Conservation (phyloP, 352 stramenopile genomes). For the Globisporangium radiosum region DNA sequence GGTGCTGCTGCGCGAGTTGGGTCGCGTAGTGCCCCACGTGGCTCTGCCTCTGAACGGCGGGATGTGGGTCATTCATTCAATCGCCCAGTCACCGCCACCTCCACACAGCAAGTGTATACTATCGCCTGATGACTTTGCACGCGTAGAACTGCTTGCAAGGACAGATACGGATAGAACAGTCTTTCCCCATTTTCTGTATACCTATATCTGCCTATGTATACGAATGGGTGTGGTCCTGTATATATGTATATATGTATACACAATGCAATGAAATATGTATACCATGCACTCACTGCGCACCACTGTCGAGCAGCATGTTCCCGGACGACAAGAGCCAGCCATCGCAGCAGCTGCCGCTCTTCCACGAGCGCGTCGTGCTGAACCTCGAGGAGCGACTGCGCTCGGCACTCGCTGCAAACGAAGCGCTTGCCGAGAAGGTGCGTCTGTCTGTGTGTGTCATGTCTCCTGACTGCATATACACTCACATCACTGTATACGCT, state of each 20-base stretch:
- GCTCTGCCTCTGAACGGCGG: neutral
- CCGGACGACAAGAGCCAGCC: conserved; percentile 9
- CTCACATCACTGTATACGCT: conserved; percentile 1
- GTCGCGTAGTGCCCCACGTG: neutral
- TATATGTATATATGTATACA: neutral
- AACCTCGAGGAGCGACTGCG: conserved; percentile 34
- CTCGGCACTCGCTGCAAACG: conserved; percentile 24
- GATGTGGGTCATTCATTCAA: no score
- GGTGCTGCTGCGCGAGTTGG: no score
- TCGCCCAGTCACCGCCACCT: conserved; percentile 2
- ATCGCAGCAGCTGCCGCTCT: conserved; percentile 20
- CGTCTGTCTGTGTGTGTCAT: conserved; percentile 1
- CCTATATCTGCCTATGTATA: no score
- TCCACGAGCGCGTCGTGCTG: conserved; percentile 33
- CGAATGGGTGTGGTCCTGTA: neutral
- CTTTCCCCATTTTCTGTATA: neutral
- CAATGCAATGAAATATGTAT: no score
- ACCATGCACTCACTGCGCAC: neutral
- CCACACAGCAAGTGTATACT: conserved; percentile 19
- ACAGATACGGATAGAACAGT: conserved; percentile 87
- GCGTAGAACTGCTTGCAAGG: conserved; percentile 83
- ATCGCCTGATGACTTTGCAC: conserved; percentile 86
- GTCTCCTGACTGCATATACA: neutral
- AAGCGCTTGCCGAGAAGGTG: conserved; percentile 30
- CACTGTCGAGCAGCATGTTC: conserved; percentile 12